phyloP scores from a whole-genome alignment of 2,329 filamentous ascomycete species.

The Cercospora canescens region DNA sequence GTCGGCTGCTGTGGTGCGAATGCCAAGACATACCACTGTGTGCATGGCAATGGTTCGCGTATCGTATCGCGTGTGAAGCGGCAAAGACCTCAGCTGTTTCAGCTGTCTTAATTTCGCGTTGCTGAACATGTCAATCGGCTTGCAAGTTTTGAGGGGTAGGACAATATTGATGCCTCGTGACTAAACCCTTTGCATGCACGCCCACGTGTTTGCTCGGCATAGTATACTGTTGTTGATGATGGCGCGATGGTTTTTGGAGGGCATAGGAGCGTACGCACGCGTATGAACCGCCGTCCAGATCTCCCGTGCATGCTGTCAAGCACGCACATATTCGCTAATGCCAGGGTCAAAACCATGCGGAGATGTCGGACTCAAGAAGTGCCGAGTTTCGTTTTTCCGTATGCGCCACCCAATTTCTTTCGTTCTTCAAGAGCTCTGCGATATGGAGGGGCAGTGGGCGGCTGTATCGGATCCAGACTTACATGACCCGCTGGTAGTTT shows the following conservation, averaged over 20 bases:
- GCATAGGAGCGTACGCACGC: not conserved
- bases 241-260: not conserved
- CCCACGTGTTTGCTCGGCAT: not conserved
- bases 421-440: conserved; percentile 85
- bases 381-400: conserved; percentile 65
- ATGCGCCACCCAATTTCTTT: conserved; percentile 72
- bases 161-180: not conserved
- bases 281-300: not conserved
- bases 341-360: not conserved
- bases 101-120: not conserved
- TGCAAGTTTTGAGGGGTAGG: not conserved
- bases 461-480: conserved; percentile 88
- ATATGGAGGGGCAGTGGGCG: conserved; percentile 93
- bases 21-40: not conserved
- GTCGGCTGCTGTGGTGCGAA: not conserved
- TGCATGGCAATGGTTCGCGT: not conserved
- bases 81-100: not conserved
- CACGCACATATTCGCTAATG: not conserved
- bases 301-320: not conserved
- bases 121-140: not conserved
- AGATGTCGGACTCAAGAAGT: not conserved
- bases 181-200: not conserved
- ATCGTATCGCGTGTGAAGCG: not conserved
- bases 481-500: conserved; percentile 82
- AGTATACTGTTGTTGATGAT: not conserved